Conservation (phyloP, 257 asterid genomes). For the Solanum habrochaites region DNA sequence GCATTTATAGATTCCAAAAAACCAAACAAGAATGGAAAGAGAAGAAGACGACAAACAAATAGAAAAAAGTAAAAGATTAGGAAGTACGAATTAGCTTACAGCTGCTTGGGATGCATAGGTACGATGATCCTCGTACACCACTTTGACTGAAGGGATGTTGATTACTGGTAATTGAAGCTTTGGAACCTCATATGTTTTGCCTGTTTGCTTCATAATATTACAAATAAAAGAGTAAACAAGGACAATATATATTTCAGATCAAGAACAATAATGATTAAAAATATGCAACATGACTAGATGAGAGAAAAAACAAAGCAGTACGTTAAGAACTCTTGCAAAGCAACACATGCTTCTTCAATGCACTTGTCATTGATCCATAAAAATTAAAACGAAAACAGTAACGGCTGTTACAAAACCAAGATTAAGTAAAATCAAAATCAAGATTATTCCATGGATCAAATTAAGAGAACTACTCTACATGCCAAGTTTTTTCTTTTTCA, state of each 20-base stretch:
- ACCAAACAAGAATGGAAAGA: neutral
- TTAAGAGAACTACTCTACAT: neutral
- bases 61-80: neutral
- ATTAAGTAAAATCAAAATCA: neutral
- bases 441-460: neutral
- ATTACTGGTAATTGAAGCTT: slow-evolving; percentile 89
- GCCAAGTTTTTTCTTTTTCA: neutral
- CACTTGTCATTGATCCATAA: neutral
- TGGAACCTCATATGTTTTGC: slow-evolving; percentile 63
- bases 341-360: neutral
- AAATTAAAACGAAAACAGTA: neutral
- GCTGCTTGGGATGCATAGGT: slow-evolving; percentile 84
- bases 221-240: slow-evolving; percentile 8
- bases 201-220: slow-evolving; percentile 61
- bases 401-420: neutral
- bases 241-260: neutral
- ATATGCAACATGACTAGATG: neutral
- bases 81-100: slow-evolving; percentile 38
- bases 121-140: slow-evolving; percentile 85
- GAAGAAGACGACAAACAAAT: neutral
- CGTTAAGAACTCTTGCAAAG: neutral
- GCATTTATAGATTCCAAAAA: neutral
- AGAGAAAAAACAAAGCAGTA: neutral
- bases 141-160: slow-evolving; percentile 47
- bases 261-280: neutral